phyloP scores from a whole-genome alignment of 352 stramenopile species.

The Pythium graminicola region DNA sequence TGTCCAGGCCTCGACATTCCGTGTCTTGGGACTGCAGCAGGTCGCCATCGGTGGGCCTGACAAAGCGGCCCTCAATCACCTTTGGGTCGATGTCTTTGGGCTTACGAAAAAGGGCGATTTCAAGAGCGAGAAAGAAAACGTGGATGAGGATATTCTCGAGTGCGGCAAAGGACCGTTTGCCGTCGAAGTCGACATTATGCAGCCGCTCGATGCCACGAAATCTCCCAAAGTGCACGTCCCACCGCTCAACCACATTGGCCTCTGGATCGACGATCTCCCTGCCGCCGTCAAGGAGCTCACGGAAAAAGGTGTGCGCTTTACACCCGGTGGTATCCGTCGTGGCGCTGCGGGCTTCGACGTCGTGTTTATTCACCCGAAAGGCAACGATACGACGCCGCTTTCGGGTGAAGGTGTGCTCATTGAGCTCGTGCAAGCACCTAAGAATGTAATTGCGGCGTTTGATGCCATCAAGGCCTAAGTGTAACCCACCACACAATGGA shows the following conservation, averaged over 20 bases:
- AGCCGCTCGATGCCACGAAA: conserved; percentile 92
- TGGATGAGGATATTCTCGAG: conserved; percentile 97
- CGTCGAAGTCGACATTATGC: conserved; percentile 99
- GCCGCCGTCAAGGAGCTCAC: conserved; percentile 90
- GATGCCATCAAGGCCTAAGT: conserved; percentile 37
- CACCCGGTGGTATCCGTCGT: conserved; percentile 95
- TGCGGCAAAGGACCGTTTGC: conserved; percentile 87
- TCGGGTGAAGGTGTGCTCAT: conserved; percentile 94
- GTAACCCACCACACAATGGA: neutral
- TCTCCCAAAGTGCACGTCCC: conserved; percentile 93
- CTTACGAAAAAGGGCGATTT: conserved; percentile 62
- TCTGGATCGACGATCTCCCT: conserved; percentile 96
- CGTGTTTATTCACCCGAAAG: conserved; percentile 98
- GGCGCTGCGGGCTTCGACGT: conserved; percentile 96
- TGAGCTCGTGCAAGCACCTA: conserved; percentile 95
- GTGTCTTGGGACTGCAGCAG: conserved; percentile 96
- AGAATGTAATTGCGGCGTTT: conserved; percentile 87
- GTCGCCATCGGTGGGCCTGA: conserved; percentile 92
- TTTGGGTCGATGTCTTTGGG: conserved; percentile 84
- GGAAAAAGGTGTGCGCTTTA: conserved; percentile 92
- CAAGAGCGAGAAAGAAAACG: conserved; percentile 92
- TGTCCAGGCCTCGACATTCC: conserved; percentile 71
- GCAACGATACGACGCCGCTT: conserved; percentile 89
- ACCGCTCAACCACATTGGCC: conserved; percentile 96
- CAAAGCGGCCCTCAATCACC: conserved; percentile 80